A percentile compares a stretch with the other conserved stretches of the same genome.
phyloP scores from a whole-genome alignment of 495 filamentous ascomycete species.

The Penicillium psychrofluorescens region DNA sequence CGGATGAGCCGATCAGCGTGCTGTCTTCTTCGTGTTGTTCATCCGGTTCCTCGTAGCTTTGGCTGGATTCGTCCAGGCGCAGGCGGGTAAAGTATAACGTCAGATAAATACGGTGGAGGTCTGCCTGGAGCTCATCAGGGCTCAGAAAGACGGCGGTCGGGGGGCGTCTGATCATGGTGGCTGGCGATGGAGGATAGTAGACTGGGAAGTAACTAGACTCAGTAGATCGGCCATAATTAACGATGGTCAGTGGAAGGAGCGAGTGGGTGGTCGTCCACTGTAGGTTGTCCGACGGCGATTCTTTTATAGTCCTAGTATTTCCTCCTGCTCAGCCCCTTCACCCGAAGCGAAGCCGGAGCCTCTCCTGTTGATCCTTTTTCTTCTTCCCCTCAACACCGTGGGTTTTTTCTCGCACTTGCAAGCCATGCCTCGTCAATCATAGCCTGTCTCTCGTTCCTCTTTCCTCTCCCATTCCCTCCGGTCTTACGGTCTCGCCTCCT shows the following conservation, averaged over 20 bases:
- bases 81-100: slow-evolving; percentile 12
- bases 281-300: no score
- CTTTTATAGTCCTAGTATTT: no score
- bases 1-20: background rate
- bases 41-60: slow-evolving; percentile 4
- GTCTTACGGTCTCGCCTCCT: slow-evolving; percentile 11
- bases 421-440: no score
- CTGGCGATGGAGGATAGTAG: no score
- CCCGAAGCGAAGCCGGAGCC: slow-evolving; percentile 6
- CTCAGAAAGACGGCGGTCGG: slow-evolving; percentile 47
- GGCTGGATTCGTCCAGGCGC: slow-evolving; percentile 8
- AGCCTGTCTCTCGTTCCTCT: background rate
- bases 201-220: no score
- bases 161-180: slow-evolving; percentile 46
- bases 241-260: no score
- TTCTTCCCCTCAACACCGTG: background rate
- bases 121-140: slow-evolving; percentile 41
- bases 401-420: no score
- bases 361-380: slow-evolving; percentile 20
- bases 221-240: no score
- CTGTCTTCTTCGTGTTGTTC: no score
- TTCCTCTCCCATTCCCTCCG: slow-evolving; percentile 14
- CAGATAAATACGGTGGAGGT: slow-evolving; percentile 15
- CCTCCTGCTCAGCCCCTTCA: slow-evolving; percentile 16
- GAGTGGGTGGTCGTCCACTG: no score